A percentile compares a stretch with the other conserved stretches of the same genome.
Conservation (phyloP, 805 yeast genomes). For the Ogataea paraovalis region DNA sequence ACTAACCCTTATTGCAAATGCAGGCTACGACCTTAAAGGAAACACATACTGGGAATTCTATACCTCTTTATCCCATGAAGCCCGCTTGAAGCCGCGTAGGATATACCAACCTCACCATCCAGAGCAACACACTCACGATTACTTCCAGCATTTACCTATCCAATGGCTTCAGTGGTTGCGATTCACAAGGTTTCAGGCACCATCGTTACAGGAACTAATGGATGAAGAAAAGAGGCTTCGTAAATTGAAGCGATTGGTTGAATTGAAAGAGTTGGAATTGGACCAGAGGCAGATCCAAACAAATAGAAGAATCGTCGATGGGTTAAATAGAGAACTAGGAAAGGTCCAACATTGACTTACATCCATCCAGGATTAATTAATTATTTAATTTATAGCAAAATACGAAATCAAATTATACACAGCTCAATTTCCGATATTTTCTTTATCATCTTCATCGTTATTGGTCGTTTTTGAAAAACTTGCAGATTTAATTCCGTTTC, state of each 20-base stretch:
- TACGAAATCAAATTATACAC: background rate
- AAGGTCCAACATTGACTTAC: constrained; percentile 9
- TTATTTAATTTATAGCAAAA: no score
- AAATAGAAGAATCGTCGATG: constrained; percentile 17
- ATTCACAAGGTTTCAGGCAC: constrained; percentile 54
- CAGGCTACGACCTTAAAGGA: constrained; percentile 75
- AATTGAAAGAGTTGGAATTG: constrained; percentile 43
- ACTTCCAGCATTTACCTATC: constrained; percentile 55
- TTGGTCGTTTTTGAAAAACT: no score
- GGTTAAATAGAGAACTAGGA: constrained; percentile 22
- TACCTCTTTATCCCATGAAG: constrained; percentile 37
- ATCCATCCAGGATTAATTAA: no score
- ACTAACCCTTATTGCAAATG: background rate
- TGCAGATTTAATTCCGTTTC: no score
- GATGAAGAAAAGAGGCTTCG: constrained; percentile 55
- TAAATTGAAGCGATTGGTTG: constrained; percentile 46
- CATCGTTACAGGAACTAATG: constrained; percentile 58
- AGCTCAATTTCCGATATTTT: constrained; percentile 10
- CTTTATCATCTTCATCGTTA: constrained; percentile 9
- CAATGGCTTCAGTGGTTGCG: constrained; percentile 85
- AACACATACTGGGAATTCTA: constrained; percentile 84
- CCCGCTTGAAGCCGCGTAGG: constrained; percentile 46
- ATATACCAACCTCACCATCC: constrained; percentile 54
- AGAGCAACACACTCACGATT: constrained; percentile 50
- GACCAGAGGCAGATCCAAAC: constrained; percentile 13